Percentiles rank a stretch among this genome's conserved stretches.
These are phyloP conservation scores for Pyrenophora teres DNA, from an alignment of 2,329 filamentous ascomycete genomes.

Conservation along the genomic window DNA sequence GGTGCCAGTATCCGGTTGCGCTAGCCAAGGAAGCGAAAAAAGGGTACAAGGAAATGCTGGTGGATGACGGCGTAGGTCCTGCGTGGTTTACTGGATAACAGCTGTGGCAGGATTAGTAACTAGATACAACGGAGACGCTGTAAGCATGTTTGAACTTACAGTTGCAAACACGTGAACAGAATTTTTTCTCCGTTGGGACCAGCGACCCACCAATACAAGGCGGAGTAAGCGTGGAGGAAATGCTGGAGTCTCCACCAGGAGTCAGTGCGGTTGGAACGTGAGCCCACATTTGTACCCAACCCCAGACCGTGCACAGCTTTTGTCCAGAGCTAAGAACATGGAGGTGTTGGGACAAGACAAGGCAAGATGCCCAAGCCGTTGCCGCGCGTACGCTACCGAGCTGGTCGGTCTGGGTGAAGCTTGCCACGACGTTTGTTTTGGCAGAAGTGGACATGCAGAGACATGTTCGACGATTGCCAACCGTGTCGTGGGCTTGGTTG, in stretches of 20 bases:
- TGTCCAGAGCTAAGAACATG: conserved; percentile 1
- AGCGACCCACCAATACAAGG: background rate
- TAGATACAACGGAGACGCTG: background rate
- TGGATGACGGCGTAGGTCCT: no score
- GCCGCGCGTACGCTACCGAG: conserved; percentile 11
- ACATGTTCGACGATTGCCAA: background rate
- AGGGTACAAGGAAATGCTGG: no score
- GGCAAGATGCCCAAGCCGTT: conserved; percentile 10
- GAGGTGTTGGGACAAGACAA: conserved; percentile 12
- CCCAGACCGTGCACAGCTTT: conserved; percentile 6
- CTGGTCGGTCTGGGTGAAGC: conserved; percentile 4
- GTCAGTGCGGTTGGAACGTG: background rate
- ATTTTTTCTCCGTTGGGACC: conserved; percentile 1
- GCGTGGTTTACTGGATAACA: no score
- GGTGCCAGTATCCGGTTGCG: no score
- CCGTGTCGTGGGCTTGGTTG: background rate
- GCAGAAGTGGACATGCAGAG: background rate
- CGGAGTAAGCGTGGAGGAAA: conserved; percentile 11
- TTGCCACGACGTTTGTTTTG: conserved; percentile 1
- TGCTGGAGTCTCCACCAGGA: conserved; percentile 10
- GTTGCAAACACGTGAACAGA: conserved; percentile 2
- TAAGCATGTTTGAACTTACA: no score
- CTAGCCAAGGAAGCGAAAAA: no score
- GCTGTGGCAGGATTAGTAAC: background rate
- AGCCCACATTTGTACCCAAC: background rate